Conservation (phyloP, 2,329 filamentous ascomycete species). For the Septoria linicola region DNA sequence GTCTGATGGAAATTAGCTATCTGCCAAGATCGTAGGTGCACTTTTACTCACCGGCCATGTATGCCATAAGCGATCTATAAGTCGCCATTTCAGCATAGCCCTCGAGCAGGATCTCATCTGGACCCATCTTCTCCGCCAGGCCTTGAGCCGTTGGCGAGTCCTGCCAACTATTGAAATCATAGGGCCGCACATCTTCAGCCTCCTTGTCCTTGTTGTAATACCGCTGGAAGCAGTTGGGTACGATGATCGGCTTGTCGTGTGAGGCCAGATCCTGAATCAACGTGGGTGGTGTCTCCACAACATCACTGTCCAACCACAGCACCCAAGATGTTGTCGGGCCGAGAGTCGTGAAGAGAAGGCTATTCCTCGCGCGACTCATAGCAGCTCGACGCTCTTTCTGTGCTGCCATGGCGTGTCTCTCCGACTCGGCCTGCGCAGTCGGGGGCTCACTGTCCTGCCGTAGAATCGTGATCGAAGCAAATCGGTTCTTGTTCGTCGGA, state of each 20-base stretch:
- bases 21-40: background rate
- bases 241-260: conserved; percentile 87
- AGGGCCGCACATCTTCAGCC: conserved; percentile 72
- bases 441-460: conserved; percentile 91
- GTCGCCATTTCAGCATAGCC: conserved; percentile 92
- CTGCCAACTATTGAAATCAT: conserved; percentile 98
- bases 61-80: conserved; percentile 87
- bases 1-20: conserved; percentile 23
- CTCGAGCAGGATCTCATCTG: conserved; percentile 89
- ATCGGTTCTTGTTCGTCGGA: conserved; percentile 75
- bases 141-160: conserved; percentile 78
- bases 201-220: conserved; percentile 69
- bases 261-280: conserved; percentile 88
- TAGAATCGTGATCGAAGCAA: conserved; percentile 90
- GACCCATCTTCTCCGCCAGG: conserved; percentile 75
- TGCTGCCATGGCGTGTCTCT: conserved; percentile 87
- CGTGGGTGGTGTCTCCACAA: conserved; percentile 79
- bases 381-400: conserved; percentile 82
- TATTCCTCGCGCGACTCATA: conserved; percentile 93
- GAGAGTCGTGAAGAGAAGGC: conserved; percentile 89
- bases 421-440: conserved; percentile 76
- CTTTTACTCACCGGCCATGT: conserved; percentile 60
- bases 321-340: conserved; percentile 93
- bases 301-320: conserved; percentile 90
- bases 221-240: conserved; percentile 92